These are phyloP conservation scores for Tribonema minus DNA, from an alignment of 108 stramenopile species.

Conservation along the genomic window DNA sequence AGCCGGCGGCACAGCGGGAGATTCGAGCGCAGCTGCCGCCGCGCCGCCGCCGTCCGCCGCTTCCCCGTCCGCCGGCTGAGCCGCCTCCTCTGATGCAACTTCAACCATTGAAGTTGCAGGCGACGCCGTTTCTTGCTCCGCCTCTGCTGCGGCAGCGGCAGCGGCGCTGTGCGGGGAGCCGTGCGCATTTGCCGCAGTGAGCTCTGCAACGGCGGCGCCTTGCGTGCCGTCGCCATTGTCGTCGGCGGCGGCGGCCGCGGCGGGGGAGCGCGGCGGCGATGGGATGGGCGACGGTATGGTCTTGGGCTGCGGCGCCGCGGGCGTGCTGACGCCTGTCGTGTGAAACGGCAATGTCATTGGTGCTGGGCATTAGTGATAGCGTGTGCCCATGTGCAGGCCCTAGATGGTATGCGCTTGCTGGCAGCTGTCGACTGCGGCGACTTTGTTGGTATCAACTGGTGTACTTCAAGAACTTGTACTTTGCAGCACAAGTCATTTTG, in stretches of 20 bases:
- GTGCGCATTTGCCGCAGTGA: not conserved
- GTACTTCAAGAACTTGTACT: no score
- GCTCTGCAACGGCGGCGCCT: not conserved
- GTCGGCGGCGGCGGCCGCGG: slow-evolving; percentile 3
- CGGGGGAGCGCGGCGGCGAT: not conserved
- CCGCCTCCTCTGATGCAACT: not conserved
- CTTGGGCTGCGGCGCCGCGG: no score
- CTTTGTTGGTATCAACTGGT: no score
- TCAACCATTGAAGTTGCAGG: not conserved
- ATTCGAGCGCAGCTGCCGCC: not conserved
- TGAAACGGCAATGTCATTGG: no score
- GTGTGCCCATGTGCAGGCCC: no score
- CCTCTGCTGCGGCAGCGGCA: no score
- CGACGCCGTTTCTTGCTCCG: no score
- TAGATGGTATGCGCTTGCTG: no score
- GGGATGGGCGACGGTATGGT: not conserved
- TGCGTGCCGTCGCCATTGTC: not conserved
- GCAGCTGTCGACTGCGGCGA: no score
- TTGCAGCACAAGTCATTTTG: no score
- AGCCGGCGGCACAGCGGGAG: not conserved
- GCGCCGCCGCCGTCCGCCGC: not conserved
- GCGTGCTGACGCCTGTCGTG: no score
- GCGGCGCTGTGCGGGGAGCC: not conserved
- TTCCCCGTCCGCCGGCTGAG: not conserved
- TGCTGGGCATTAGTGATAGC: no score